phyloP scores from a whole-genome alignment of 208 protist genomes.

The Strigomonas culicis region DNA sequence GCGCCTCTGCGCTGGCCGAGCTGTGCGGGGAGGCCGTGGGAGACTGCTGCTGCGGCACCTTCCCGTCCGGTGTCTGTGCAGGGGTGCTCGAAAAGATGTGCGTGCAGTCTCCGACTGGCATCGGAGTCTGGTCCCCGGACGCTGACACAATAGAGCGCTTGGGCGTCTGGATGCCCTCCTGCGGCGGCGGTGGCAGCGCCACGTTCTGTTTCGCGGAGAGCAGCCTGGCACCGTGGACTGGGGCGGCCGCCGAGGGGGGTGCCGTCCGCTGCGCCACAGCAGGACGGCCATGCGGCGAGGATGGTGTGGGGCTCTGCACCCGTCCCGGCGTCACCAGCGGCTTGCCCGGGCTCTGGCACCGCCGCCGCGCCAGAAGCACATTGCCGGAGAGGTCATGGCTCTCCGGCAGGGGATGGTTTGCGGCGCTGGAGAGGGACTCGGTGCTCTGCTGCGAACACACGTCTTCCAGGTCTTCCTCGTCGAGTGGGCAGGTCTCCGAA shows the following conservation, averaged over 20 bases:
- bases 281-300: too few relatives aligned
- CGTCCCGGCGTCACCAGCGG: background rate
- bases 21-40: background rate
- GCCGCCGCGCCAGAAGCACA: background rate
- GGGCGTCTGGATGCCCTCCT: background rate
- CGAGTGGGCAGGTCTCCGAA: background rate
- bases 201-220: too few relatives aligned
- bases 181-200: too few relatives aligned
- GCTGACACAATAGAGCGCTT: background rate
- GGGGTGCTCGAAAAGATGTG: background rate
- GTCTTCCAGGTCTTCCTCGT: background rate
- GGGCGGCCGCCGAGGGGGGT: background rate
- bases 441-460: background rate
- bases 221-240: background rate
- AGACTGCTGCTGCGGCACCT: background rate
- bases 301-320: background rate
- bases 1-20: background rate
- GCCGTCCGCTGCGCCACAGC: background rate
- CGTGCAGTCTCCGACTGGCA: background rate
- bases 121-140: background rate
- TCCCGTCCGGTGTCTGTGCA: background rate
- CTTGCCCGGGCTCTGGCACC: conserved; percentile 1
- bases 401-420: background rate
- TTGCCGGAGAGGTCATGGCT: background rate
- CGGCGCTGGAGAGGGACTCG: background rate